Conservation (phyloP, 1,139 yeast species). For the Cylindricascospora bacillispora region DNA sequence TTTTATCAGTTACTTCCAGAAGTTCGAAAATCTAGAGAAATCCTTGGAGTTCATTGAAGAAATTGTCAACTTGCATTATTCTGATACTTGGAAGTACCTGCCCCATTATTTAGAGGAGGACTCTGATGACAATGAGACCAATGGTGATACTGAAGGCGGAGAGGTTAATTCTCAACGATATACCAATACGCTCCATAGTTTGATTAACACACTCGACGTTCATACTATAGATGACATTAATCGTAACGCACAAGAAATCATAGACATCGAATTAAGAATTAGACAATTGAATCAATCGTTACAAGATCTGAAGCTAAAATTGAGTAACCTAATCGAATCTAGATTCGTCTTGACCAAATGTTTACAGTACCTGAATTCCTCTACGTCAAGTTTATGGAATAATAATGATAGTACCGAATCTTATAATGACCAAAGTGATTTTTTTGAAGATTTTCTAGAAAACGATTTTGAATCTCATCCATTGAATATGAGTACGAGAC, state of each 20-base stretch:
- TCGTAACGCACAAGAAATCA: slow-evolving; percentile 29
- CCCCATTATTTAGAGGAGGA: slow-evolving; percentile 16
- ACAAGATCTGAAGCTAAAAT: slow-evolving; percentile 28
- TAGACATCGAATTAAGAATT: slow-evolving; percentile 32
- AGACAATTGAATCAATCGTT: slow-evolving; percentile 34
- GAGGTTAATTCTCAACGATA: no score
- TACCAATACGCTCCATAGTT: no score
- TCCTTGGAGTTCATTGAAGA: slow-evolving; percentile 41
- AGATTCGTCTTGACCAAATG: slow-evolving; percentile 37
- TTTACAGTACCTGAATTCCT: slow-evolving; percentile 30
- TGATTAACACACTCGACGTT: slow-evolving; percentile 13
- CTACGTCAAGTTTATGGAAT: no score
- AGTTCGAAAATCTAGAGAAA: slow-evolving; percentile 55
- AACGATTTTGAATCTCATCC: no score
- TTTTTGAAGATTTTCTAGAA: no score
- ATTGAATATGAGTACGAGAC: no score
- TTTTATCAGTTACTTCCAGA: slow-evolving; percentile 56
- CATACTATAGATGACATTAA: slow-evolving; percentile 32
- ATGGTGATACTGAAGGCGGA: slow-evolving; percentile 5
- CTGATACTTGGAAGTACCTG: slow-evolving; percentile 28
- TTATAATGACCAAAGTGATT: no score
- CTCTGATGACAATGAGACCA: slow-evolving; percentile 12
- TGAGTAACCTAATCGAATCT: slow-evolving; percentile 32
- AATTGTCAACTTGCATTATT: slow-evolving; percentile 30
- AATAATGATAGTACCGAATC: no score